phyloP scores from a whole-genome alignment of 2,329 filamentous ascomycete genomes.

The Pseudocercospora fijiensis region DNA sequence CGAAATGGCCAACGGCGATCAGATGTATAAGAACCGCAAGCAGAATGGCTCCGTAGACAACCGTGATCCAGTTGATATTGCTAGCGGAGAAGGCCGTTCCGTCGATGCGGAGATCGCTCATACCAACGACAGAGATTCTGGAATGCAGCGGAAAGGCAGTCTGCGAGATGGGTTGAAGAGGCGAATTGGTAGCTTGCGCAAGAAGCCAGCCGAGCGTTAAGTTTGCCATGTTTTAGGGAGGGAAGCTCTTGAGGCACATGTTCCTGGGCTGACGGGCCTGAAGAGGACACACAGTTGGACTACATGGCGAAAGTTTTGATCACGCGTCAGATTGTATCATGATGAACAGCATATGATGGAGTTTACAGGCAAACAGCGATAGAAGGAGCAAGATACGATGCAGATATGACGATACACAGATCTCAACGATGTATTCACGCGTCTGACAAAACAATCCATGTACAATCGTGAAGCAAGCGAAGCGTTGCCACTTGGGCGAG shows the following conservation, averaged over 20 bases:
- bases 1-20: slow-evolving; percentile 46
- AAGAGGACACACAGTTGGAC: neutral
- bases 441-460: neutral
- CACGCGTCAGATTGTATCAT: slow-evolving; percentile 1
- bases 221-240: neutral
- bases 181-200: slow-evolving; percentile 49
- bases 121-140: slow-evolving; percentile 27
- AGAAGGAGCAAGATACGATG: slow-evolving; percentile 1
- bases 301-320: neutral
- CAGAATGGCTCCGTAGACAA: slow-evolving; percentile 31
- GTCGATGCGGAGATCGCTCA: slow-evolving; percentile 36
- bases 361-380: slow-evolving; percentile 4
- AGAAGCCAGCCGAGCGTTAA: slow-evolving; percentile 31
- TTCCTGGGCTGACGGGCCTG: no score
- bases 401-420: neutral
- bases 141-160: slow-evolving; percentile 38
- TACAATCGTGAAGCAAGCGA: neutral
- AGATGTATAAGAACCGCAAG: slow-evolving; percentile 41
- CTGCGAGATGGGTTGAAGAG: slow-evolving; percentile 46
- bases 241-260: neutral
- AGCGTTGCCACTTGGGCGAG: neutral
- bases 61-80: slow-evolving; percentile 37
- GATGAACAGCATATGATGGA: slow-evolving; percentile 5
- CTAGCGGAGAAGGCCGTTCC: slow-evolving; percentile 37
- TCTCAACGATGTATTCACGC: neutral